Conservation (phyloP, 2,329 filamentous ascomycete species). For the Xenoacremonium recifei region DNA sequence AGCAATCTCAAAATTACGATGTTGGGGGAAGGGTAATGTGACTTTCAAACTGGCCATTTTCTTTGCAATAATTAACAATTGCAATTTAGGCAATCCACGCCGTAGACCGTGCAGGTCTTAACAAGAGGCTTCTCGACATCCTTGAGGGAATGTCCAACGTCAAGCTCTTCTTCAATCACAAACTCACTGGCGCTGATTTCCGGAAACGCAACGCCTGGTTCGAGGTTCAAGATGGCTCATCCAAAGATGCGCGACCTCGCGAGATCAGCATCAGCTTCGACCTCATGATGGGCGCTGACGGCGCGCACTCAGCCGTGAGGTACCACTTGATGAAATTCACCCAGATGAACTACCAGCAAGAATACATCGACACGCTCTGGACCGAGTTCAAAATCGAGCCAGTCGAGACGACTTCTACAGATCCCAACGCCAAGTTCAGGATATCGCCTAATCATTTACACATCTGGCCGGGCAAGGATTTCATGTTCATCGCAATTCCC, state of each 20-base stretch:
- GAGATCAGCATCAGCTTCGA: slow-evolving; percentile 89
- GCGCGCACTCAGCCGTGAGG: slow-evolving; percentile 86
- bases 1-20: slow-evolving; percentile 89
- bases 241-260: slow-evolving; percentile 44
- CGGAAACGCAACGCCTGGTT: slow-evolving; percentile 81
- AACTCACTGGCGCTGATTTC: slow-evolving; percentile 88
- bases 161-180: slow-evolving; percentile 88
- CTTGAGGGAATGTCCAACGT: slow-evolving; percentile 86
- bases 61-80: not conserved
- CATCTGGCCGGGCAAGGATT: slow-evolving; percentile 91
- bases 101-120: slow-evolving; percentile 80
- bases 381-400: slow-evolving; percentile 87
- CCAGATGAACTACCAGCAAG: slow-evolving; percentile 86
- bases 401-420: slow-evolving; percentile 24
- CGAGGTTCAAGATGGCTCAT: slow-evolving; percentile 50
- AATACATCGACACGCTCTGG: slow-evolving; percentile 96
- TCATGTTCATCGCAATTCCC: slow-evolving; percentile 99
- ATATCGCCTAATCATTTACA: slow-evolving; percentile 94
- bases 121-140: slow-evolving; percentile 79
- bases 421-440: slow-evolving; percentile 54
- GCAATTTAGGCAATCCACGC: slow-evolving; percentile 74
- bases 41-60: not conserved
- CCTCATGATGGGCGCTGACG: slow-evolving; percentile 90
- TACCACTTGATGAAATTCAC: slow-evolving; percentile 96
- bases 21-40: slow-evolving; percentile 72